These are phyloP conservation scores for Fusarium fujikuroi DNA, from an alignment of 2,329 filamentous ascomycete genomes.

Conservation along the genomic window DNA sequence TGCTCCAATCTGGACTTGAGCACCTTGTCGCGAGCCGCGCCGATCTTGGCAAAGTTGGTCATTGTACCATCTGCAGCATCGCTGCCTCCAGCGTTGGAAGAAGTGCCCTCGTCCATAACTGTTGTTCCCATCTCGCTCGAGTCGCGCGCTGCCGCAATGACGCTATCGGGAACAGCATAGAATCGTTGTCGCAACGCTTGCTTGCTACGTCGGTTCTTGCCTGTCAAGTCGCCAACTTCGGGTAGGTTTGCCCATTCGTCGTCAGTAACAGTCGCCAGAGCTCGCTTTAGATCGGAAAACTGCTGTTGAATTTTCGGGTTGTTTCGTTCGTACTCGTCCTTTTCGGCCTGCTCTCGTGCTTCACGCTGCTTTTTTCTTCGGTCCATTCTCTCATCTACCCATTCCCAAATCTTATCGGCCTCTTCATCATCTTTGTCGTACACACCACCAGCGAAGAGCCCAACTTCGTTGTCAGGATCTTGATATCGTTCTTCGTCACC, in stretches of 20 bases:
- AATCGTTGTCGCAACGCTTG: conserved; percentile 86
- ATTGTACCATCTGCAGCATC: conserved; percentile 82
- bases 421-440: conserved; percentile 99
- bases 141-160: conserved; percentile 86
- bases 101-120: conserved; percentile 80
- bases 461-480: conserved; percentile 96
- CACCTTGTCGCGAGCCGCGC: conserved; percentile 94
- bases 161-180: conserved; percentile 96
- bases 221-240: conserved; percentile 95
- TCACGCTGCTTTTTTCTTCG: conserved; percentile 91
- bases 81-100: conserved; percentile 45
- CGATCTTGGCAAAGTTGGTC: conserved; percentile 98
- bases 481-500: conserved; percentile 86
- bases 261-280: conserved; percentile 86
- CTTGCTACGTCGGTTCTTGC: conserved; percentile 87
- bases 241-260: conserved; percentile 97
- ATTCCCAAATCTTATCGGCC: conserved; percentile 93
- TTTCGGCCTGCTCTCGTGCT: conserved; percentile 90
- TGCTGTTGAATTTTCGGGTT: conserved; percentile 99
- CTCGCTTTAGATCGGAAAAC: conserved; percentile 94
- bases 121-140: conserved; percentile 86
- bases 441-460: conserved; percentile 92
- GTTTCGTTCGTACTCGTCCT: conserved; percentile 94
- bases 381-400: conserved; percentile 98
- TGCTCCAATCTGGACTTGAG: conserved; percentile 94